phyloP scores from a whole-genome alignment of 306 rosid species.

The Vigna nakashimae region DNA sequence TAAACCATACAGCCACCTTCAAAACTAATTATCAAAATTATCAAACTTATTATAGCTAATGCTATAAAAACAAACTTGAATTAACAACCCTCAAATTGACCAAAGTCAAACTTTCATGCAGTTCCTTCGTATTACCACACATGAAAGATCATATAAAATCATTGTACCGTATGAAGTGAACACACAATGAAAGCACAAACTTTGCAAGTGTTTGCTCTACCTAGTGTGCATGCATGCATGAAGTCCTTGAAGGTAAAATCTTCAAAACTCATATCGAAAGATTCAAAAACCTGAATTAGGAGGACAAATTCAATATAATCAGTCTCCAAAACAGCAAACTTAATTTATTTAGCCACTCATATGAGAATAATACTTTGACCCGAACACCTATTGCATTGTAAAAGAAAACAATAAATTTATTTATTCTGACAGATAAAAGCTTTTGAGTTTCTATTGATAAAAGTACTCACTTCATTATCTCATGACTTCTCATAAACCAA shows the following conservation, averaged over 20 bases:
- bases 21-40: constrained; percentile 1
- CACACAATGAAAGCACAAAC: constrained; percentile 4
- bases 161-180: constrained; percentile 1
- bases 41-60: no score
- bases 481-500: not conserved
- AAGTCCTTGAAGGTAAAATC: not conserved
- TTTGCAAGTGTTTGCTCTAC: constrained; percentile 50
- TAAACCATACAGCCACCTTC: not conserved
- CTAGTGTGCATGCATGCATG: constrained; percentile 8
- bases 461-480: not conserved
- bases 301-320: constrained; percentile 27
- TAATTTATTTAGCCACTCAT: constrained; percentile 7
- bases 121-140: constrained; percentile 5
- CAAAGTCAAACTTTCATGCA: constrained; percentile 10
- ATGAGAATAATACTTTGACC: not conserved
- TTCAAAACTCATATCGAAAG: constrained; percentile 45
- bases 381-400: constrained; percentile 16
- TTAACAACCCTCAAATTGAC: constrained; percentile 5
- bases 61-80: not conserved
- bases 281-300: constrained; percentile 62
- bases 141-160: constrained; percentile 13
- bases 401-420: not conserved
- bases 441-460: not conserved
- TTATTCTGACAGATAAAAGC: not conserved
- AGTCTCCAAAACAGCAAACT: constrained; percentile 9